These are phyloP conservation scores for Diophrys sp. DNA, from an alignment of 73 alveolate genomes.

Conservation along the genomic window DNA sequence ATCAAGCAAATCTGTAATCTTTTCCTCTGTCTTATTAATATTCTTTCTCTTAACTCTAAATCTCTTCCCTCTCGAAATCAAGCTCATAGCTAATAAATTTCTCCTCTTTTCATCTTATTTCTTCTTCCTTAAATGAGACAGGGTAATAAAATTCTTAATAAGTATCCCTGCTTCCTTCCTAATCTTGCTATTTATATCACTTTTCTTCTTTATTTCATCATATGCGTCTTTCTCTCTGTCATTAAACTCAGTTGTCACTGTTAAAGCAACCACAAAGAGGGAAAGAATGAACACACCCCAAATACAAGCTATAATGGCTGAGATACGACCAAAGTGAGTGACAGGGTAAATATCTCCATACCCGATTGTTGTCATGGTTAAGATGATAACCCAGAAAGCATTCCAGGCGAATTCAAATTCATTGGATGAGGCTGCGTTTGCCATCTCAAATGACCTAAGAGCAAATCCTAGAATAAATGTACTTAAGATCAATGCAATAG, in stretches of 20 bases:
- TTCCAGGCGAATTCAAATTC: constrained; percentile 43
- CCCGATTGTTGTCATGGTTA: constrained; percentile 59
- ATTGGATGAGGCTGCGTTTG: constrained; percentile 4
- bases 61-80: constrained; percentile 31
- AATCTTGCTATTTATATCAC: constrained; percentile 18
- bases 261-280: constrained; percentile 41
- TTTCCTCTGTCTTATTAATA: constrained; percentile 24
- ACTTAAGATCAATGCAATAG: constrained; percentile 17
- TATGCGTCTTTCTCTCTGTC: constrained; percentile 38
- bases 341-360: constrained; percentile 53
- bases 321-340: constrained; percentile 44
- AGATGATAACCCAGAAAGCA: constrained; percentile 50
- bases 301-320: constrained; percentile 40
- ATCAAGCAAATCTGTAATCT: constrained; percentile 25
- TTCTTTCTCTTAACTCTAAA: constrained; percentile 24
- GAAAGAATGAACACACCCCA: constrained; percentile 81
- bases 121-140: constrained; percentile 33
- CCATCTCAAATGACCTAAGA: constrained; percentile 38
- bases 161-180: constrained; percentile 44
- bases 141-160: constrained; percentile 22
- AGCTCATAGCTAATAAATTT: constrained; percentile 23
- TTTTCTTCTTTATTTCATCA: constrained; percentile 24
- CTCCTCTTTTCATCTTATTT: constrained; percentile 23
- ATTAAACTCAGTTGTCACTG: constrained; percentile 49
- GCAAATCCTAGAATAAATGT: constrained; percentile 45